Percentiles rank a stretch among this genome's conserved stretches.
These are phyloP conservation scores for Gracilaria caudata DNA, from an alignment of 23 red algal genomes.

Conservation along the genomic window DNA sequence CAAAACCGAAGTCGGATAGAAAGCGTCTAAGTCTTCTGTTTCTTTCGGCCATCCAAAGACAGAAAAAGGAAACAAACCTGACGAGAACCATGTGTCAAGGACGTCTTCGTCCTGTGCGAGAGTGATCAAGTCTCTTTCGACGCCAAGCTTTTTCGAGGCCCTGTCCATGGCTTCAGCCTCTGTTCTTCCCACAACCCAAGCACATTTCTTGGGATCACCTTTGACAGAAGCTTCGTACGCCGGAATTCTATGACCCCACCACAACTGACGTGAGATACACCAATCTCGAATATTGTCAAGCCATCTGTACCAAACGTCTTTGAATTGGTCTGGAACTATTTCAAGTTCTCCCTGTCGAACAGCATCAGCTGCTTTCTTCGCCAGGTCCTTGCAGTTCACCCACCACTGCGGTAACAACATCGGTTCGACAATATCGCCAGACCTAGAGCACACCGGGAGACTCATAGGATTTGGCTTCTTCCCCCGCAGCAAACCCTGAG, in stretches of 20 bases:
- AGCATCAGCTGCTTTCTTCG: constrained; percentile 65
- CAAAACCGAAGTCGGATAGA: constrained; percentile 93
- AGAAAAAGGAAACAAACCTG: constrained; percentile 98
- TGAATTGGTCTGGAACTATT: constrained; percentile 83
- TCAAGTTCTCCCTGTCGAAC: constrained; percentile 73
- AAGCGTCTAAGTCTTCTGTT: constrained; percentile 69
- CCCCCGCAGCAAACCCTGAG: constrained; percentile 71
- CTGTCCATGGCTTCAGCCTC: constrained; percentile 76
- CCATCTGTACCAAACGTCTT: constrained; percentile 92
- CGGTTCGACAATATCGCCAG: constrained; percentile 94
- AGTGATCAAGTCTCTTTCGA: constrained; percentile 23
- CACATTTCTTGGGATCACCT: constrained; percentile 13
- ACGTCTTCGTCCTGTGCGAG: constrained; percentile 98
- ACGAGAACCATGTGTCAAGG: constrained; percentile 99
- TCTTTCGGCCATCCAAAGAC: constrained; percentile 97
- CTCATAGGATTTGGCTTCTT: constrained; percentile 95
- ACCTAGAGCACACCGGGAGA: constrained; percentile 91
- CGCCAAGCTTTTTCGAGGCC: constrained; percentile 48
- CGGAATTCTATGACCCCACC: constrained; percentile 99
- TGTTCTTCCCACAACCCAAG: constrained; percentile 88
- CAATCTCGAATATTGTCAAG: constrained; percentile 96
- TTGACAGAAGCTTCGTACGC: constrained; percentile 56
- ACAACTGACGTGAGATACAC: constrained; percentile 98
- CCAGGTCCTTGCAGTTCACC: constrained; percentile 91
- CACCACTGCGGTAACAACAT: constrained; percentile 96